A percentile compares a stretch with the other conserved stretches of the same genome.
phyloP scores from a whole-genome alignment of 2,329 filamentous ascomycete genomes.

The Hirsutella thompsonii region DNA sequence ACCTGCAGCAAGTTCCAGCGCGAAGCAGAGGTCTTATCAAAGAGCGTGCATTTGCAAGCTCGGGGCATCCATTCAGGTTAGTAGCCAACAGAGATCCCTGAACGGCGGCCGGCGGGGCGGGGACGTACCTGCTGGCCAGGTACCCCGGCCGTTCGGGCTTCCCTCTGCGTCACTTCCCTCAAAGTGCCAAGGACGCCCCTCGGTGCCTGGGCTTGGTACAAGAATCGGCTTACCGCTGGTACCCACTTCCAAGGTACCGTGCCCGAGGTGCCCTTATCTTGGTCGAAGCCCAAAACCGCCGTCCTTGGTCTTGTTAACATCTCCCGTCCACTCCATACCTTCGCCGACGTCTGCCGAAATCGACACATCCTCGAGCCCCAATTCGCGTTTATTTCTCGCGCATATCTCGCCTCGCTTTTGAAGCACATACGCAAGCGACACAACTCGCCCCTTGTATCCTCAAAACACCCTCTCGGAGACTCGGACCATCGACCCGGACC shows the following conservation, averaged over 20 bases:
- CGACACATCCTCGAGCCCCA: background rate
- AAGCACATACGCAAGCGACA: background rate
- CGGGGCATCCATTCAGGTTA: background rate
- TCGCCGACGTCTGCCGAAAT: background rate
- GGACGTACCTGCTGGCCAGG: background rate
- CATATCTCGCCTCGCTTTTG: background rate
- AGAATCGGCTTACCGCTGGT: background rate
- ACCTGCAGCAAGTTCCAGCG: too few relatives aligned
- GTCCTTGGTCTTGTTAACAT: background rate
- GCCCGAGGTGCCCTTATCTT: background rate
- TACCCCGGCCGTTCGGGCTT: background rate
- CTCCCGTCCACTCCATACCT: background rate
- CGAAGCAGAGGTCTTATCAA: too few relatives aligned
- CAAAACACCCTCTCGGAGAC: background rate
- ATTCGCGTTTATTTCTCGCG: background rate
- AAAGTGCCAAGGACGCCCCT: too few relatives aligned
- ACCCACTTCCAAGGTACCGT: background rate
- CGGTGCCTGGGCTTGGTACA: background rate
- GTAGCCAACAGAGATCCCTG: background rate
- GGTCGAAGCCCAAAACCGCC: background rate
- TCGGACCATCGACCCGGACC: background rate
- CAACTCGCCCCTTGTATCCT: background rate
- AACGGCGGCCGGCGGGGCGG: background rate
- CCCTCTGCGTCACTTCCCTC: background rate
- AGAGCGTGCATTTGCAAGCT: background rate